These are phyloP conservation scores for Microdochium paspali DNA, from an alignment of 2,329 filamentous ascomycete species.

Conservation along the genomic window DNA sequence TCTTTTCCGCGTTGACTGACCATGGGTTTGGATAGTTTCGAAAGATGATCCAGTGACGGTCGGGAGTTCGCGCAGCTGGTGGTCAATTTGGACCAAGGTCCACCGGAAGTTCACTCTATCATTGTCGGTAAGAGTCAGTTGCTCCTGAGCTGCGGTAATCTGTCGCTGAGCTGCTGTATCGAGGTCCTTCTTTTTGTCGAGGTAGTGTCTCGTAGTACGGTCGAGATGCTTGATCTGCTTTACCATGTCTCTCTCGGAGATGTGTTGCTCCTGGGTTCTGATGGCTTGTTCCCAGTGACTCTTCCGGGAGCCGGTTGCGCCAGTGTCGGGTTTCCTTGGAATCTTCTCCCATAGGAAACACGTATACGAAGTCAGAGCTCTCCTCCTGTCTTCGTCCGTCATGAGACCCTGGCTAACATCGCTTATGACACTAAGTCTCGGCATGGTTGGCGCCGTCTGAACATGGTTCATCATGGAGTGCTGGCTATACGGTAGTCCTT, in stretches of 20 bases:
- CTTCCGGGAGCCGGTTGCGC: neutral
- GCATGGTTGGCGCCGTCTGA: neutral
- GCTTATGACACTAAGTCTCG: neutral
- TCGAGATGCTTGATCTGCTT: neutral
- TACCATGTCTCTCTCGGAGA: neutral
- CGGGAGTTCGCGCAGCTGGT: conserved; percentile 20
- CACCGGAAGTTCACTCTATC: conserved; percentile 27
- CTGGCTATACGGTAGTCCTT: neutral
- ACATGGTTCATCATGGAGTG: neutral
- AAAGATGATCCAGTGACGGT: conserved; percentile 3
- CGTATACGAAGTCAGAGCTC: neutral
- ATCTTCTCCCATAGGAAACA: neutral
- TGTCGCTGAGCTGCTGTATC: conserved; percentile 27
- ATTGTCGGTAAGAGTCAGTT: conserved; percentile 21
- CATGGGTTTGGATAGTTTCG: neutral
- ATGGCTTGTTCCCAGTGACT: neutral
- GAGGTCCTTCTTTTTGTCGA: conserved; percentile 26
- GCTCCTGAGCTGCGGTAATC: conserved; percentile 26
- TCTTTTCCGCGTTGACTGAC: conserved; percentile 2
- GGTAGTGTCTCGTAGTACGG: neutral
- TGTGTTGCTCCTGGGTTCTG: neutral
- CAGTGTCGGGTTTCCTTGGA: neutral
- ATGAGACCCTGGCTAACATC: neutral
- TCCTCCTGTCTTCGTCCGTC: neutral
- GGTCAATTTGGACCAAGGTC: conserved; percentile 34